Base-by-base conservation (phyloP, 768 basidiomycete genomes). In the Amanita molliuscula region DNA sequence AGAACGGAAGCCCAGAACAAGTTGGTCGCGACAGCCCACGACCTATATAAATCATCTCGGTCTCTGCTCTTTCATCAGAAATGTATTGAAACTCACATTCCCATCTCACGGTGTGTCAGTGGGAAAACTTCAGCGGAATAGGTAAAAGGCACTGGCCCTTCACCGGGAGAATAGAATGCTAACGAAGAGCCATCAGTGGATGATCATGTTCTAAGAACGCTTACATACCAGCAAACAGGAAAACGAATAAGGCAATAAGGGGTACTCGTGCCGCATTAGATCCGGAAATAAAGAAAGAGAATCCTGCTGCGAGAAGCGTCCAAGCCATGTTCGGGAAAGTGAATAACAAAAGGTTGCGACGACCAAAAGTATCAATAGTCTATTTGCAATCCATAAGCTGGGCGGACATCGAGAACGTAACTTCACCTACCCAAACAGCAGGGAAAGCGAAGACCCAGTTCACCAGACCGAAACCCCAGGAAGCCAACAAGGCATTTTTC, bases 61-160 rank as follows among this genome's bases (percentile, higher is more conserved):
- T 13, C 26, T 25, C 29, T 59, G 15, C 63, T 60, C 4, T 59
- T 65, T 52, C 61, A 64, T 9, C 53, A 52, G 44, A 60, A 59
- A 16, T 59, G 58, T 28, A 61, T 40, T 2, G 11, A 35, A 10
- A 59, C 67, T 57, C 41, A 72, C 72, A 74, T 74, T 55, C 72
- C 72, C 68, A 85, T 73, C 58, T 88, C 86, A 58, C 88, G 72
- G 53, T 86, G 77, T 26, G 83, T 82, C 34, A 94, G 72, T 5
- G 90, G 92, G 76, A 88, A 95, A 10, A 86, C 90, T 64, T 94
- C 92, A 3, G 91, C 91, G 3, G 88, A 91, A 61, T 93, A 94
- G 0, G 87, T 83, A 64, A 84, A 93, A 0, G 91, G 91, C 6
- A 93, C 90, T 4, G 91, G 91, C 0, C 91, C 91, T 69, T 90